These are phyloP conservation scores for Colletotrichum neosansevieriae DNA, from an alignment of 2,329 filamentous ascomycete species.

Conservation along the genomic window DNA sequence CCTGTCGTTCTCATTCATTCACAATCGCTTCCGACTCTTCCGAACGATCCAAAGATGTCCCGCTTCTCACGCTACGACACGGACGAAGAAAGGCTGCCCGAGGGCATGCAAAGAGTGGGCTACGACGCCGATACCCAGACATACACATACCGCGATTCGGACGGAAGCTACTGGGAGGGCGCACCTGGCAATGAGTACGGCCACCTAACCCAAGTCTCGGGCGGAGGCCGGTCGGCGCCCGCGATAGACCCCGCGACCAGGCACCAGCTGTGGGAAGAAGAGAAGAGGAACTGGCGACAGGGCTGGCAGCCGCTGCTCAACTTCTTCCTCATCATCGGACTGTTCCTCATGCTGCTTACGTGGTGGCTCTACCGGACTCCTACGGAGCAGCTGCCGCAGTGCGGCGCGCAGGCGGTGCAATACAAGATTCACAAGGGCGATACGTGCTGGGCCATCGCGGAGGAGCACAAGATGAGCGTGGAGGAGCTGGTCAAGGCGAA, in stretches of 20 bases:
- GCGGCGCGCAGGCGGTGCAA: constrained; percentile 36
- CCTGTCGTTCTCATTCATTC: no score
- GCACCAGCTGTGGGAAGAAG: constrained; percentile 25
- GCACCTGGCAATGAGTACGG: constrained; percentile 64
- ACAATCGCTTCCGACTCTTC: not conserved
- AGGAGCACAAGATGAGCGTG: constrained; percentile 56
- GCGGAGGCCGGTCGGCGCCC: constrained; percentile 48
- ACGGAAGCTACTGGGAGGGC: constrained; percentile 64
- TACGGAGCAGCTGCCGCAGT: constrained; percentile 30
- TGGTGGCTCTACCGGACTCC: constrained; percentile 58
- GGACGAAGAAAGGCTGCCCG: constrained; percentile 65
- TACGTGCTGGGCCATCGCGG: constrained; percentile 65
- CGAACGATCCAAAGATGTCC: constrained; percentile 49
- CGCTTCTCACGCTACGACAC: constrained; percentile 58
- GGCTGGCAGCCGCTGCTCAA: constrained; percentile 68
- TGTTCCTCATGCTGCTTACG: constrained; percentile 63
- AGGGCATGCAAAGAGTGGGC: constrained; percentile 65
- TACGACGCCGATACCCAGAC: constrained; percentile 68
- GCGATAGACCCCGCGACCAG: constrained; percentile 46
- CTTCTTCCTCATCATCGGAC: constrained; percentile 66
- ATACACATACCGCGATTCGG: constrained; percentile 64
- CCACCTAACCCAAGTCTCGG: constrained; percentile 55
- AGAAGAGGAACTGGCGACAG: constrained; percentile 60
- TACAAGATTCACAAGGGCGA: constrained; percentile 61
- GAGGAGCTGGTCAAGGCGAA: constrained; percentile 62